Evolutionary conservation across 2,329 filamentous ascomycete genomes (phyloP), one percentile per base, ranked within the genome.

Genomic region (Ophiostoma piceae): DNA sequence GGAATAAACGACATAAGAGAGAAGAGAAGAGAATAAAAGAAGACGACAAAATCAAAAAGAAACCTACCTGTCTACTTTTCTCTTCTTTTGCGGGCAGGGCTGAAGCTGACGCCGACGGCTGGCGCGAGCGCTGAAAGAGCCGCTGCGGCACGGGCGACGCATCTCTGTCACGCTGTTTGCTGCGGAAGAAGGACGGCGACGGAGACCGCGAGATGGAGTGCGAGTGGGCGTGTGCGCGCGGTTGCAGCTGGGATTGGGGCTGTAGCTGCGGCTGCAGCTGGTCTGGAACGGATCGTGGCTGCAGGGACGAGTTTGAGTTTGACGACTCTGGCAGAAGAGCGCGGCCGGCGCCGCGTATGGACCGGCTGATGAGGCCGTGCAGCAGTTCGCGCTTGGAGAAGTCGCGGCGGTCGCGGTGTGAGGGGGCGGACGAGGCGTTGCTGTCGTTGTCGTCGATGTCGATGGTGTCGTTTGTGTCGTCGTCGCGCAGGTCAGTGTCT

Each of bases 301-400:
- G 65, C 5, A 19, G 2, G 11, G 39, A 32, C 9, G 66, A 19
- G 57, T 6, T 14, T 5, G 66, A 19, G 57, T 6, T 14, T 5
- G 65, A 37, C 2, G 70, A 68, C 3, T 71, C 57, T 8, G 71
- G 32, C 67, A 60, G 32, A 32, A 69, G 60, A 12, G 71, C 69
- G 2, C 72, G 69, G 37, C 73, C 68, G 29, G 71, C 71, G 35
- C 71, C 71, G 26, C 73, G 71, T 68, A 74, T 32, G 57, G 73
- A 75, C 26, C 75, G 74, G 66, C 70, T 73, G 72, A 75, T 70
- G 39, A 78, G 72, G 37, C 72, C 76, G 51, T 77, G 74, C 57
- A 79, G 72, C 67, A 77, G 62, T 8, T 76, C 75, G 68, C 75
- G 73, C 69, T 74, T 77, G 14, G 76, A 66, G 6, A 26, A 76